Conservation (phyloP, 2,329 filamentous ascomycete genomes). For the Fusarium dimerum region DNA sequence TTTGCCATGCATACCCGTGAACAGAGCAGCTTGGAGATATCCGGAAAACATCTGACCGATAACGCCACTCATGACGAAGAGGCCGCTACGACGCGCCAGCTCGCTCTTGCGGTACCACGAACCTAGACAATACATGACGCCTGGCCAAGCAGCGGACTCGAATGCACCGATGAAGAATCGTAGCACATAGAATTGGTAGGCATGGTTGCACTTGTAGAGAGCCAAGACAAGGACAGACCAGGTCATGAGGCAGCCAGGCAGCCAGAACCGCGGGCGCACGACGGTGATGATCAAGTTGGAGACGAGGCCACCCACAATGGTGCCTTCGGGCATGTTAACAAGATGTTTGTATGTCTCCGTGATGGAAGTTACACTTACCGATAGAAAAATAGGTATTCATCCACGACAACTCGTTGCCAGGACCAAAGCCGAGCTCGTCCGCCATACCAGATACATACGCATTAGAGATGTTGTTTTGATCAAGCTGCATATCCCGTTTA, state of each 20-base stretch:
- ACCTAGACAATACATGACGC: constrained; percentile 54
- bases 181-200: constrained; percentile 45
- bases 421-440: constrained; percentile 45
- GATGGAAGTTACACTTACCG: constrained; percentile 25
- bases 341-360: too few species aligned
- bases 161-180: constrained; percentile 57
- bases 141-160: constrained; percentile 57
- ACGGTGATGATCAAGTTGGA: constrained; percentile 47
- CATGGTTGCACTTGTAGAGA: constrained; percentile 39
- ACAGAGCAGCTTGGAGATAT: constrained; percentile 37
- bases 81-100: constrained; percentile 55
- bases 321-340: constrained; percentile 15
- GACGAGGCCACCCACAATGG: constrained; percentile 45
- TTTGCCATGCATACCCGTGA: constrained; percentile 36
- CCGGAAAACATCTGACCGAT: constrained; percentile 43
- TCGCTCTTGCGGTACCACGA: constrained; percentile 62
- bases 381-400: constrained; percentile 49
- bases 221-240: constrained; percentile 44
- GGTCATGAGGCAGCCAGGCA: constrained; percentile 37
- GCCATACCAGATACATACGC: constrained; percentile 51
- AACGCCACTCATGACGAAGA: constrained; percentile 60
- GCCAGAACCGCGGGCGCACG: constrained; percentile 43
- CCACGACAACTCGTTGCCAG: constrained; percentile 43
- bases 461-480: constrained; percentile 48
- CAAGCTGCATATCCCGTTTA: constrained; percentile 32